Evolutionary conservation across 441 rosid species (phyloP), one percentile per base, ranked within the genome.

Genomic region (Erysimum cheiri): DNA sequence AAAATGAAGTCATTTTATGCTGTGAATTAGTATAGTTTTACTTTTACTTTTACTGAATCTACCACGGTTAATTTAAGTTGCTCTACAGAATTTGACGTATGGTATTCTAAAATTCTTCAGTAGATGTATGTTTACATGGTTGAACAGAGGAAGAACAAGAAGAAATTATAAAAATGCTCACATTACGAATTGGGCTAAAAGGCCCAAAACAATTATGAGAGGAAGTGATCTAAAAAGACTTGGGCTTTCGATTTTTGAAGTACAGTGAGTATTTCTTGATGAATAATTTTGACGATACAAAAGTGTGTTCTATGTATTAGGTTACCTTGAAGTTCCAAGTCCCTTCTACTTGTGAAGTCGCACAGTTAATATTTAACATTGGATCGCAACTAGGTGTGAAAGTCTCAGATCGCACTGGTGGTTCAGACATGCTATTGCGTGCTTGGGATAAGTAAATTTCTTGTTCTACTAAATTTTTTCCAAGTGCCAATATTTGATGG

Each of bases 371-470:
- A 79, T 89, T 96, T 61, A 86, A 78, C 85, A 91, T 95, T 66
- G 95, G 84, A 70, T 80, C 90, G 13, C 76, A 85, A 62, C 89
- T 95, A 75, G 99, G 99, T 49, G 60, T 83, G 64, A 88, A 90
- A 75, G 80, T 78, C 71, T 88, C 87, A 73, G 90, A 85, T 67
- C 85, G 48, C 14, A 82, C 91, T 52, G 89, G 87, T 83, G 98
- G 94, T 77, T 78, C 97, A 49, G 93, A 87, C 65, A 85, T 95
- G 93, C 53, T 74, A 33, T 64, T 90, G 77, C 97, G 91, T 75
- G 88, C 98, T 66, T 95, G 98, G 98, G 96, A 92, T 85, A 90
- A 87, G 99, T 95, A 60, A 53, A 8, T 58, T 31, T 57, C 35
- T 10, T 53, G 13, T 31, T 43, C 31, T 44, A 3, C 13, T 24